Conservation (phyloP, 257 asterid species). For the Solanum arcanum region DNA sequence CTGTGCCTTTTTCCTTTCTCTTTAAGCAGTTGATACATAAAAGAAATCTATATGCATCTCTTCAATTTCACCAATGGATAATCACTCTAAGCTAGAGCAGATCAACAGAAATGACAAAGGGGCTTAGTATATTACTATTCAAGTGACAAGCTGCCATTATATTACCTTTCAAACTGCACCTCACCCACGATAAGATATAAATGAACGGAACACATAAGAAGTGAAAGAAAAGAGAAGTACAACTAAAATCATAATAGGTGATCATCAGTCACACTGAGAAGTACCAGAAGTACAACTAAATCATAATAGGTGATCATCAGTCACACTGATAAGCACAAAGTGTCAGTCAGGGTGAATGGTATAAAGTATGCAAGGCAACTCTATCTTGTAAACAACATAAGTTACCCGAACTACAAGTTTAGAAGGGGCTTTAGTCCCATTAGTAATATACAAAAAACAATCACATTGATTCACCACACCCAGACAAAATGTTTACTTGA, state of each 20-base stretch:
- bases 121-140: background rate
- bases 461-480: background rate
- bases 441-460: background rate
- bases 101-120: background rate
- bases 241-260: background rate
- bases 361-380: background rate
- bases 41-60: background rate
- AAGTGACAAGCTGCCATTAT: background rate
- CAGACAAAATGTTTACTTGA: background rate
- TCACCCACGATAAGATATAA: background rate
- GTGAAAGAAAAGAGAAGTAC: background rate
- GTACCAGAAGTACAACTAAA: background rate
- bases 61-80: background rate
- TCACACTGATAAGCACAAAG: background rate
- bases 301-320: background rate
- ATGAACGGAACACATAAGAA: background rate
- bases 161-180: background rate
- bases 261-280: background rate
- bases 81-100: background rate
- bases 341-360: background rate
- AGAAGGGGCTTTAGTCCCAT: background rate
- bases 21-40: background rate
- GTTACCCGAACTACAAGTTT: background rate
- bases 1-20: background rate
- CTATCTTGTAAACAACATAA: background rate